A percentile compares a stretch with the other conserved stretches of the same genome.
These are phyloP conservation scores for Berberis vulgaris DNA, from an alignment of 164 flowering plant genomes.

Conservation along the genomic window DNA sequence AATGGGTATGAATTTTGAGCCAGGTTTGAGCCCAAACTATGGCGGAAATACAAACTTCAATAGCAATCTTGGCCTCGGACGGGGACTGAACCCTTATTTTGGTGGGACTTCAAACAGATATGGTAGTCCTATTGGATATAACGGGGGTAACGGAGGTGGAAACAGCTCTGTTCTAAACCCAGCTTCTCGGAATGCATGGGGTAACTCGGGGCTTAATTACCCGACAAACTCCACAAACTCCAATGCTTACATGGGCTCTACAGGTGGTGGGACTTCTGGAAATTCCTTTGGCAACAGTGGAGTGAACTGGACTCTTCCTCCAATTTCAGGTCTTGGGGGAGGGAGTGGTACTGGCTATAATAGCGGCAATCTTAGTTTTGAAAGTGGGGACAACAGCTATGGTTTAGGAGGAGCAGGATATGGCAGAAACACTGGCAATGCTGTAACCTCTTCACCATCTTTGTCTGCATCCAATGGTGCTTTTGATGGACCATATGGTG, in stretches of 20 bases:
- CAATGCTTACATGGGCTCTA: constrained; percentile 24
- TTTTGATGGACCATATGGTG: constrained; percentile 37
- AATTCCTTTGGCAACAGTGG: constrained; percentile 41
- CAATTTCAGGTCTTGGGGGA: constrained; percentile 30
- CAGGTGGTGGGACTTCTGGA: constrained; percentile 38
- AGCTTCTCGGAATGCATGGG: constrained; percentile 50
- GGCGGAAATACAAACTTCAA: constrained; percentile 32
- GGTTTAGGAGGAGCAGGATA: constrained; percentile 39
- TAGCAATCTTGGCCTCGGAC: constrained; percentile 41
- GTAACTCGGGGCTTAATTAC: constrained; percentile 34
- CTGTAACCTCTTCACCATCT: constrained; percentile 23
- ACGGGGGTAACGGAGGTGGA: constrained; percentile 36
- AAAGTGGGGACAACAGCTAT: constrained; percentile 28
- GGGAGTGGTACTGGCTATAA: constrained; percentile 24
- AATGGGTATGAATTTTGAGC: constrained; percentile 47
- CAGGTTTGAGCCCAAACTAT: constrained; percentile 41
- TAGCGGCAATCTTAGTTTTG: constrained; percentile 23
- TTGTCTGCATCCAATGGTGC: constrained; percentile 40
- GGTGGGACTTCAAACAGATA: constrained; percentile 38
- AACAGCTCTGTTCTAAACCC: constrained; percentile 31
- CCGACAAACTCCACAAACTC: constrained; percentile 31
- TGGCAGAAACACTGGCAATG: constrained; percentile 43
- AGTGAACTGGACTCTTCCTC: constrained; percentile 52
- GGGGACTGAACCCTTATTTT: constrained; percentile 39
- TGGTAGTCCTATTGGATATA: constrained; percentile 33